A percentile compares a stretch with the other conserved stretches of the same genome.
Evolutionary conservation across 1,139 yeast genomes (phyloP).

Genomic region (Magnusiomyces suaveolens): DNA sequence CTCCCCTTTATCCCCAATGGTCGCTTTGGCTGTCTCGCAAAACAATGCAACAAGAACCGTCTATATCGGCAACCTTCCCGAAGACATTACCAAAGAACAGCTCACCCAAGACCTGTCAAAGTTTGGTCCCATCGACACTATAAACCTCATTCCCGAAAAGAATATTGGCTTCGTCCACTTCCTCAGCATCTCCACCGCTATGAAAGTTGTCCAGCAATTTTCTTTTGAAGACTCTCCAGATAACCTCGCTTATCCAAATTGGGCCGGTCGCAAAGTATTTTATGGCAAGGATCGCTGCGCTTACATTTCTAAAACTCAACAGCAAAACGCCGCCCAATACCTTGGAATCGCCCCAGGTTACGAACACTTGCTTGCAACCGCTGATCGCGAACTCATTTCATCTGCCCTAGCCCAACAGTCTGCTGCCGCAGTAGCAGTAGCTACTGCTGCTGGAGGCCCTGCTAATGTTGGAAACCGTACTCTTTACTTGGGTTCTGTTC

Average conservation of each 20-base stretch:
- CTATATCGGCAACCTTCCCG: slow-evolving; percentile 64
- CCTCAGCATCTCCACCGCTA: slow-evolving; percentile 67
- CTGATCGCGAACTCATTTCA: slow-evolving; percentile 55
- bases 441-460: slow-evolving; percentile 73
- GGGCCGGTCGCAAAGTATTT: slow-evolving; percentile 56
- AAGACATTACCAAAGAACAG: slow-evolving; percentile 50
- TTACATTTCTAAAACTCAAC: slow-evolving; percentile 83
- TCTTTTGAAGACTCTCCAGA: slow-evolving; percentile 45
- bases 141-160: slow-evolving; percentile 64
- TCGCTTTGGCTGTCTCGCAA: slow-evolving; percentile 65
- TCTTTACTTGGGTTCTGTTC: slow-evolving; percentile 79
- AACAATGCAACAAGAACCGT: slow-evolving; percentile 91
- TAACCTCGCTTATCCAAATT: slow-evolving; percentile 34
- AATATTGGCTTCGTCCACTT: slow-evolving; percentile 71
- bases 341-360: slow-evolving; percentile 69
- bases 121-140: slow-evolving; percentile 75
- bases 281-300: slow-evolving; percentile 87
- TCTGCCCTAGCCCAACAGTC: slow-evolving; percentile 52
- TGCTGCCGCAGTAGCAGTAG: slow-evolving; percentile 65
- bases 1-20: slow-evolving; percentile 55
- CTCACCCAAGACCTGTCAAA: slow-evolving; percentile 55
- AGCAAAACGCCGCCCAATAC: slow-evolving; percentile 94
- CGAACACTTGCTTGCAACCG: slow-evolving; percentile 73
- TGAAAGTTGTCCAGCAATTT: slow-evolving; percentile 63
- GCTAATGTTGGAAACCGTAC: slow-evolving; percentile 84